Base-by-base conservation (phyloP, 176 grass and related monocot genomes). In the Elaeis guineensis region DNA sequence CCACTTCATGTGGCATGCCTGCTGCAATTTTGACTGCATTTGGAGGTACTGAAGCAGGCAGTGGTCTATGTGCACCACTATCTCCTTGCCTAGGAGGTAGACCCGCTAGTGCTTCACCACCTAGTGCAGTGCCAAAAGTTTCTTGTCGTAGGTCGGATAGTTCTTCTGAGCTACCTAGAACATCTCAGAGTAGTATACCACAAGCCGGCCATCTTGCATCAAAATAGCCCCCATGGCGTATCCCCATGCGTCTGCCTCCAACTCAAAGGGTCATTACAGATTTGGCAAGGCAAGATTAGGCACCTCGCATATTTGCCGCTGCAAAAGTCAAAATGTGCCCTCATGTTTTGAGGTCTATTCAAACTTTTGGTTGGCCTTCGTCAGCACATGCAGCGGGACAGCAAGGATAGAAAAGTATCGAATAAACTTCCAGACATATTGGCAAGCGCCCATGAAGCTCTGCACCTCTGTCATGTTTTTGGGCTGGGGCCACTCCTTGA, bases 361-460 rank as follows among this genome's bases (percentile, higher is more conserved):
- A n/a, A 55, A 58, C 25, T n/a, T 39, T 35, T 62, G 29, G 3
- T 75, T 65, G 16, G 51, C 51, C 61, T 75, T 66, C 9, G 61
- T 75, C 19, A 75, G 11, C 3, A n/a, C 17, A 49, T 75, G 72
- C 25, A 28, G 5, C 6, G 50, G 17, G n/a, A 50, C n/a, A 16
- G 19, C 50, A 49, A 16, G n/a, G 39, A 65, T 11, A 12, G 49
- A 32, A 2, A 25, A 57, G 49, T 65, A 58, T 11, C 49, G 19
- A 0, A 74, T 65, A 17, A 74, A 74, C 28, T 72, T 72, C 9
- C 4, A 0, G 0, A 72, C 14, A n/a, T 72, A 72, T 1, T 72
- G 57, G 26, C 57, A 28, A 28, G 25, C 4, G 58, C 5, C 16
- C 4, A 6, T 3, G 24, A 5, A 28, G 25, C 25, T 28, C 0